Evolutionary conservation across 2,329 filamentous ascomycete genomes (phyloP), one percentile per base, ranked within the genome.

Genomic region (Diaporthe amygdali): DNA sequence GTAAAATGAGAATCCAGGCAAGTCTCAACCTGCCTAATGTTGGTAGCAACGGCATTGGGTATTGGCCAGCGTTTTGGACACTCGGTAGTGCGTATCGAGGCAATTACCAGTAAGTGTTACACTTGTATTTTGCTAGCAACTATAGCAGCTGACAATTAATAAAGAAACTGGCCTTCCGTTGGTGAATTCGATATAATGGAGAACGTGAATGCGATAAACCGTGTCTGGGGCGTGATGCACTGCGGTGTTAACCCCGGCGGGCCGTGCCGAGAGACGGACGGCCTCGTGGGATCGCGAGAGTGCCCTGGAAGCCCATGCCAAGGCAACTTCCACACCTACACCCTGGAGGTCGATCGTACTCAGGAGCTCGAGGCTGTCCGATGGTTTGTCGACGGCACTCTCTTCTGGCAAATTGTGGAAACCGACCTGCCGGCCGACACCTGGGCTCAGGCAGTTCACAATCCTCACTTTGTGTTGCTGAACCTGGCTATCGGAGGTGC

Each of bases 61-160:
- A 88, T 30, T 89, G 87, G 87, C 87, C 87, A 0, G 87, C 87
- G 0, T 89, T 88, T 75, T 89, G 87, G 87, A 79, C 86, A 25
- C 80, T 89, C 10, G 86, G 87, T 8, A 81, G 87, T 63, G 77
- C 82, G 5, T 77, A 84, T 47, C 82, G 86, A 7, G 85, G 84
- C 1, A 81, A 79, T 3, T 71, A 69, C 61, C 41, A 63, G 52
- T 41, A 74, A 47, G 39, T 20, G 12, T 1, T 22, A 10, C n/a
- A 1, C 41, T 34, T 6, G 12, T 10, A 3, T 22, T 4, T 15
- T 2, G 2, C 7, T 7, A 46, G 20, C 22, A 20, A 15, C 3
- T 8, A 14, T 7, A 20, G 12, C 4, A 7, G 34, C 41, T 63
- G 10, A 63, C n/a, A 25, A 25, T 14, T 2, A 5, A 1, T 5